phyloP scores from a whole-genome alignment of 169 alveolate genomes.

The Plasmodium gaboni region DNA sequence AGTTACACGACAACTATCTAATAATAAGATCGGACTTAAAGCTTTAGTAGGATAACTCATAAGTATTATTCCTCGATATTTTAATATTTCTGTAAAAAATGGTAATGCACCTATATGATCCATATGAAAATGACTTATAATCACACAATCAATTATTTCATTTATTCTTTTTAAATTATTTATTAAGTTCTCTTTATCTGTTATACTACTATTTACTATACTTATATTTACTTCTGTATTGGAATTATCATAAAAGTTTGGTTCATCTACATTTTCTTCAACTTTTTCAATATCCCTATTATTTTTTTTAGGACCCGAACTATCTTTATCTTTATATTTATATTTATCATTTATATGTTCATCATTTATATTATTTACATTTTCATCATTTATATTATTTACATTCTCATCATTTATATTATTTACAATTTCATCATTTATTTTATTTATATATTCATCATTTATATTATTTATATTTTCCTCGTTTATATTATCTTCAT shows the following conservation, averaged over 20 bases:
- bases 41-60: constrained; percentile 98
- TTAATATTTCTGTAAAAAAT: constrained; percentile 95
- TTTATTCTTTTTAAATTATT: constrained; percentile 56
- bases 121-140: constrained; percentile 97
- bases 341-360: too few species aligned
- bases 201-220: constrained; percentile 56
- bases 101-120: constrained; percentile 99
- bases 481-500: too few species aligned
- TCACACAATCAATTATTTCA: constrained; percentile 92
- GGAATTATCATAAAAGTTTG: constrained; percentile 8
- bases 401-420: constrained; percentile 52
- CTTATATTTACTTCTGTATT: constrained; percentile 57
- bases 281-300: neutral
- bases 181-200: constrained; percentile 57
- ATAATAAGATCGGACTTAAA: constrained; percentile 95
- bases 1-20: constrained; percentile 95
- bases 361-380: neutral
- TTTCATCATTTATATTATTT: constrained; percentile 43
- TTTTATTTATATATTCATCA: neutral
- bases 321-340: neutral
- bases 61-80: constrained; percentile 93
- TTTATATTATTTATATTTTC: neutral
- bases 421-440: constrained; percentile 1
- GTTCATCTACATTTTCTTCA: constrained; percentile 10
- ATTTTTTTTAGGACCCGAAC: neutral